These are phyloP conservation scores for Russula dissimulans DNA, from an alignment of 768 basidiomycete species.

Conservation along the genomic window DNA sequence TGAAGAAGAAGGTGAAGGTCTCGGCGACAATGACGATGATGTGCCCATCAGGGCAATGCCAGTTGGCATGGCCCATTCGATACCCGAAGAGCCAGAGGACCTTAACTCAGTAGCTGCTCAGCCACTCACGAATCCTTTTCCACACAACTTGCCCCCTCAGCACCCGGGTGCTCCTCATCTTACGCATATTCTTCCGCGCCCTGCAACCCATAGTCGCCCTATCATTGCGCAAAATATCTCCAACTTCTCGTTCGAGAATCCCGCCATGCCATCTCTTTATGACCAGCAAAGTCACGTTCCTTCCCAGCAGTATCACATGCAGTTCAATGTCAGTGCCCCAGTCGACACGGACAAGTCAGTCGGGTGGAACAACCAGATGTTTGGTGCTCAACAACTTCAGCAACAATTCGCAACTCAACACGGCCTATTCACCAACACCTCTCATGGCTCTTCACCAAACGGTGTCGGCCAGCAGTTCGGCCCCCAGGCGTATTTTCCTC, in stretches of 20 bases:
- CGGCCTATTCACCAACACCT: conserved; percentile 7
- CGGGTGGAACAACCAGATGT: conserved; percentile 24
- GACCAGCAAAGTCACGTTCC: conserved; percentile 30
- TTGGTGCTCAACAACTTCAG: conserved; percentile 15
- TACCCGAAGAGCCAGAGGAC: conserved; percentile 21
- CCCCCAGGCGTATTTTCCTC: conserved; percentile 21
- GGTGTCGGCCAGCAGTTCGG: conserved; percentile 18
- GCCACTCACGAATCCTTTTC: conserved; percentile 28
- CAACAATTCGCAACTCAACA: conserved; percentile 13
- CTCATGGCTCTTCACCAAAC: conserved; percentile 7
- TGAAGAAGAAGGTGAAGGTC: conserved; percentile 44
- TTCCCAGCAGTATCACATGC: conserved; percentile 25
- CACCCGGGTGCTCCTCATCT: conserved; percentile 16
- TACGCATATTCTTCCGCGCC: conserved; percentile 24
- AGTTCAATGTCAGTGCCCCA: conserved; percentile 12
- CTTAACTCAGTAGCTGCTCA: conserved; percentile 24
- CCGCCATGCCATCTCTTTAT: conserved; percentile 38
- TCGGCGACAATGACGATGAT: conserved; percentile 34
- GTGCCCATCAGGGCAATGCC: conserved; percentile 19
- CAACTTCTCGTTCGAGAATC: conserved; percentile 43
- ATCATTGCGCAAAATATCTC: conserved; percentile 38
- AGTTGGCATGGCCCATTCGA: conserved; percentile 19
- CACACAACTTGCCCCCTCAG: conserved; percentile 25
- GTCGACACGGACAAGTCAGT: conserved; percentile 24
- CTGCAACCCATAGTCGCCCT: conserved; percentile 29